Base-by-base conservation (phyloP, 257 asterid species). In the Solanum lycopersicoides region DNA sequence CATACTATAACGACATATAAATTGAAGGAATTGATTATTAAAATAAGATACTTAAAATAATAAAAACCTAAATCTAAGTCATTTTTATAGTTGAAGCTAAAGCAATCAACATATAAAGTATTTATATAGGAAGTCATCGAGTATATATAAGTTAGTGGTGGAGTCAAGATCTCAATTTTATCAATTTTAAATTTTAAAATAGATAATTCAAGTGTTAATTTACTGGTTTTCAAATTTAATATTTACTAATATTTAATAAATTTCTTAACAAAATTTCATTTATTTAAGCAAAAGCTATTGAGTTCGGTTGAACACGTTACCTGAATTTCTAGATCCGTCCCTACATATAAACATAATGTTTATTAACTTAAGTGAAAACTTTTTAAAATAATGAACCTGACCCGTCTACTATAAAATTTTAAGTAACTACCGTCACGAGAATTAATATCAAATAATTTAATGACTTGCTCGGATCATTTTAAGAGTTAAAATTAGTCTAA, bases 281-380 rank as follows among this genome's bases (percentile, higher is more conserved):
- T 63, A 63, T 63, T 63, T 63, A 7, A 63, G 32, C 71, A 63
- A n/a, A 59, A 10, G 3, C 0, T 63, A 63, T 0, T 23, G 7
- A 63, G 0, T 21, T 63, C 0, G 30, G 14, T 12, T n/a, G 32
- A 63, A 63, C n/a, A 0, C 2, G 30, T 5, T n/a, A 9, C 30
- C 3, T 63, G 0, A 0, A 23, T 0, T 63, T 23, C 7, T 23
- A 63, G 14, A 11, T 63, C 7, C 7, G 2, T 0, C 15, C 1
- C 28, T 63, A 23, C 14, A 63, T 23, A 23, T 11, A 60, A 60
- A 60, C 2, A n/a, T 4, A 4, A n/a, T 63, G 7, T 63, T n/a
- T 63, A n/a, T 63, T 10, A 63, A 3, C 32, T 60, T 6, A 59
- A 59, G 3, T 59, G n/a, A 23, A 23, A 12, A 63, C 8, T 0